phyloP scores from a whole-genome alignment of 805 yeast genomes.

The Barnettozyma sp. region DNA sequence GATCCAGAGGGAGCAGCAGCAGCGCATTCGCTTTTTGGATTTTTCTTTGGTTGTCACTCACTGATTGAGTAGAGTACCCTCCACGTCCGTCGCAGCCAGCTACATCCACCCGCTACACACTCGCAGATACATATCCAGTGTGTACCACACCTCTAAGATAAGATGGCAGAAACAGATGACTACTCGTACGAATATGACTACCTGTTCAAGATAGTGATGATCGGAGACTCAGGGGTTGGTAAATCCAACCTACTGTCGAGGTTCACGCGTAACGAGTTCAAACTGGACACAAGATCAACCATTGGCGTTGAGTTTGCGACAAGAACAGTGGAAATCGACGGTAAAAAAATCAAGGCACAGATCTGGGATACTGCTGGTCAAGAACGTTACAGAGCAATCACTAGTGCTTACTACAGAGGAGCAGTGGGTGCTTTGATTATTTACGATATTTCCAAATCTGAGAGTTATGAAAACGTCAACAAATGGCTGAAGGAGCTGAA shows the following conservation, averaged over 20 bases:
- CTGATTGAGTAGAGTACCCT: too few species aligned
- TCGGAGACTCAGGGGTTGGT: conserved; percentile 97
- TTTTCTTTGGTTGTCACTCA: too few species aligned
- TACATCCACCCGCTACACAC: too few species aligned
- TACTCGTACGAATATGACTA: conserved; percentile 82
- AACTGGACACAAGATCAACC: conserved; percentile 87
- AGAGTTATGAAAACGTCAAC: conserved; percentile 75
- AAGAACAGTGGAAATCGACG: conserved; percentile 82
- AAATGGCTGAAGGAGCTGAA: conserved; percentile 89
- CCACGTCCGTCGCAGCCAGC: too few species aligned
- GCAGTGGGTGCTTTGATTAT: conserved; percentile 97
- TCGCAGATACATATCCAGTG: too few species aligned
- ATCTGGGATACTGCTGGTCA: conserved; percentile 99
- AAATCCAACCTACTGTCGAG: conserved; percentile 90
- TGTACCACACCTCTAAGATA: too few species aligned
- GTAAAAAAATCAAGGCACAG: conserved; percentile 80
- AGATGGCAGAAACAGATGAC: conserved; percentile 42
- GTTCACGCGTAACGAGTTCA: conserved; percentile 93
- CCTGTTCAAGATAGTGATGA: conserved; percentile 85
- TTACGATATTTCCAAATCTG: conserved; percentile 89
- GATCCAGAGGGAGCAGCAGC: too few species aligned
- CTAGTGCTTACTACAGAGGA: conserved; percentile 95
- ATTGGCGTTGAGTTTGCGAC: conserved; percentile 99
- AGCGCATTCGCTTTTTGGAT: too few species aligned
- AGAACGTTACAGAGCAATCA: conserved; percentile 96